These are phyloP conservation scores for Lentinula raphanica DNA, from an alignment of 768 basidiomycete species.

Conservation along the genomic window DNA sequence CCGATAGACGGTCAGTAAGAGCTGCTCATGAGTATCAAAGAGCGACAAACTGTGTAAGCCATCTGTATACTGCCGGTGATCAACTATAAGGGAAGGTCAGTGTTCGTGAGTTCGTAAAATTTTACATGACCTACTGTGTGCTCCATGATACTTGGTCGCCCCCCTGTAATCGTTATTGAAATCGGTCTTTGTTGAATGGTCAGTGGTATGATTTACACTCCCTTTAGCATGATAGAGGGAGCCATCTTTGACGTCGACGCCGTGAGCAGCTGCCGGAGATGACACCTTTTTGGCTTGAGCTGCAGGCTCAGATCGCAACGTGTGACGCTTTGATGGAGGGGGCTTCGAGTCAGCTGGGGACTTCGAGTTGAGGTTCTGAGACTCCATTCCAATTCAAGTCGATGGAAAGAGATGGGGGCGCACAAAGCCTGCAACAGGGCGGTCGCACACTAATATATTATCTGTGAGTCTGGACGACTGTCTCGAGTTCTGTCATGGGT, in stretches of 20 bases:
- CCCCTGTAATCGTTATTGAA: conserved; percentile 1
- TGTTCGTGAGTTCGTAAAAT: neutral
- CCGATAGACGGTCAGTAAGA: no score
- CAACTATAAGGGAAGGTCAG: neutral
- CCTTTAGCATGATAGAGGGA: neutral
- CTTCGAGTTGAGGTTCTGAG: no score
- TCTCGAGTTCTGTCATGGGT: no score
- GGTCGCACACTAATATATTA: no score
- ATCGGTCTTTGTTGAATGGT: neutral
- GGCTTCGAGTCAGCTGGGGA: no score
- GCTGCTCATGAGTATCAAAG: no score
- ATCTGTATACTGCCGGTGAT: neutral
- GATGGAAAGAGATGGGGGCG: no score
- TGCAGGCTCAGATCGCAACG: neutral
- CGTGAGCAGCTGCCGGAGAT: neutral
- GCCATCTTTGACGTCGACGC: neutral
- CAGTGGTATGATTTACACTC: neutral
- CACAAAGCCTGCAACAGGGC: no score
- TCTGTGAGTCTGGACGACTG: no score
- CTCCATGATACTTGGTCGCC: neutral
- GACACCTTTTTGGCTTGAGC: no score
- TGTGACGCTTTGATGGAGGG: no score
- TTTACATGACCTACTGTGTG: neutral
- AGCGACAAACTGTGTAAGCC: neutral
- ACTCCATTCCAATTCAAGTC: no score